Evolutionary conservation across 805 yeast genomes (phyloP), one percentile per base, ranked within the genome.

Genomic region (Yarrowia porcina): DNA sequence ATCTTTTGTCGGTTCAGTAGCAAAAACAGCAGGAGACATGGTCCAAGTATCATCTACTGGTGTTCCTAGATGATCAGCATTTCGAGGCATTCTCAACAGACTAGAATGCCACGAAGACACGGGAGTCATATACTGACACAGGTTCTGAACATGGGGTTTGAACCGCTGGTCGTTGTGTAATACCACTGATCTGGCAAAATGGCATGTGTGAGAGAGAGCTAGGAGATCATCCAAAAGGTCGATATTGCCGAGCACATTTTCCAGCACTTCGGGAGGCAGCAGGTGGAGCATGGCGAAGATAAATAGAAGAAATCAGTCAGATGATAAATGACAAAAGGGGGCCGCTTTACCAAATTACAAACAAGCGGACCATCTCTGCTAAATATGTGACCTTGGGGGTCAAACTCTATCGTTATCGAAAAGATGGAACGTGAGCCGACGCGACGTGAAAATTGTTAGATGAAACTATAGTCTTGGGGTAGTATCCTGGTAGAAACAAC

Each of bases 341-440:
- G 4, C 28, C 8, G 28, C 49, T 27, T 25, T 44, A 20, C 27
- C 15, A n/a, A 35, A 35, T 20, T 18, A 20, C 7, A 13, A 28
- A 27, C 25, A 28, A 45, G 25, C 25, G 28, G 36, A 12, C 36
- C 4, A 23, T 8, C 25, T 7, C 20, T 8, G n/a, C 57, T 49
- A 25, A 25, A 52, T 25, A 52, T 35, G 59, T 35, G 35, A 52
- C 59, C 59, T 52, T 52, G 59, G 21, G 44, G 59, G 59, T 52
- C 59, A 52, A 52, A 52, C 59, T 36, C 25, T 52, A 52, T 52
- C 59, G 59, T 52, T 52, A 52, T 52, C 59, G 59, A 25, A 44
- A 30, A 15, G 57, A 30, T 21, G 54, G 27, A 33, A 33, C 56
- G 42, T 20, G 44, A 25, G n/a, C 32, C 12, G 59, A 49, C 39